Percentiles rank a stretch among this genome's conserved stretches.
Conservation (phyloP, 116 monocot species). For the Posidonia oceanica region DNA sequence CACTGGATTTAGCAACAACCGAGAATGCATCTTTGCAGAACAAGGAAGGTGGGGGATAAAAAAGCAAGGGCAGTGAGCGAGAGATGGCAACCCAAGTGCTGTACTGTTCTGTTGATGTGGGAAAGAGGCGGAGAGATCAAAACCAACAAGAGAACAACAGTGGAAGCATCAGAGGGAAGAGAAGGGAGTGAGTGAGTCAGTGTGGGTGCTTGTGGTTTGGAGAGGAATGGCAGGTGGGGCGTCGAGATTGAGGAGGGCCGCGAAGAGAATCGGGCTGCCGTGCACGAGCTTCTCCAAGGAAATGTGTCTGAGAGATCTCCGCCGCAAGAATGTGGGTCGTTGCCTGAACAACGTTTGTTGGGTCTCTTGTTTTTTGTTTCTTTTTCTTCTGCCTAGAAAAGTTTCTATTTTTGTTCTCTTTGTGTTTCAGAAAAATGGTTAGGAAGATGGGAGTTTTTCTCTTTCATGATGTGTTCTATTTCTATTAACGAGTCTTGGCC, state of each 20-base stretch:
- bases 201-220: not conserved
- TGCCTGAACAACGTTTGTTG: not conserved
- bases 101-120: no score
- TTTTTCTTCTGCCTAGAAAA: not conserved
- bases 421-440: no score
- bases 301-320: not conserved
- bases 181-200: no score
- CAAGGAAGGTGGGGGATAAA: no score
- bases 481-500: no score
- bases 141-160: not conserved
- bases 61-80: no score
- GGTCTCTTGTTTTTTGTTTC: not conserved
- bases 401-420: no score
- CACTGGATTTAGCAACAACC: no score
- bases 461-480: no score
- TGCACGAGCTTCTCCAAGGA: slow-evolving; percentile 20
- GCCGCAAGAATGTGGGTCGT: not conserved
- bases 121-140: slow-evolving; percentile 1
- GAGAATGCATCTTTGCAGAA: no score
- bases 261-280: slow-evolving; percentile 17
- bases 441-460: no score
- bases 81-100: no score
- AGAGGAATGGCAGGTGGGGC: slow-evolving; percentile 10
- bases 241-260: slow-evolving; percentile 22
- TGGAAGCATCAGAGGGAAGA: not conserved